Percentiles rank a stretch among this genome's conserved stretches.
Conservation (phyloP, 1,284 basidiomycete species). For the Moesziomyces aphidis region DNA sequence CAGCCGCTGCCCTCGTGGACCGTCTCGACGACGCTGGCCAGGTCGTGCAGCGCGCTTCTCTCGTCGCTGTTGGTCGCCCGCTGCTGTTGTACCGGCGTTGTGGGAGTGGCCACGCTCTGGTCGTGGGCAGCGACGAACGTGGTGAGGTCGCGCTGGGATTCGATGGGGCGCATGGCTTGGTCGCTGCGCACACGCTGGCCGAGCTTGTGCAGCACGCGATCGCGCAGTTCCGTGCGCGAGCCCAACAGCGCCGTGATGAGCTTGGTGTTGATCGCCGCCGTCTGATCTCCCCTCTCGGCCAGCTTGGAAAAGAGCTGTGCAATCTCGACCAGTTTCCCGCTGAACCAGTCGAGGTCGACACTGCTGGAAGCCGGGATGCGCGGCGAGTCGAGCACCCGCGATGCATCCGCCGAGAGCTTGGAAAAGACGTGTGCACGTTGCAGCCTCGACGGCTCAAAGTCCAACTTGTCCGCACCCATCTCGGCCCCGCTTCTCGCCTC, state of each 20-base stretch:
- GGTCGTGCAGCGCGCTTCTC: slow-evolving; percentile 21
- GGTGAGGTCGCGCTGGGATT: slow-evolving; percentile 28
- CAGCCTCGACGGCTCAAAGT: slow-evolving; percentile 19
- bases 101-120: background rate
- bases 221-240: slow-evolving; percentile 20
- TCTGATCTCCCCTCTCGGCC: slow-evolving; percentile 28
- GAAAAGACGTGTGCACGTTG: slow-evolving; percentile 12
- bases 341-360: slow-evolving; percentile 35
- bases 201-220: slow-evolving; percentile 20
- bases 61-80: background rate
- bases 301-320: slow-evolving; percentile 18
- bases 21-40: slow-evolving; percentile 29
- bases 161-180: background rate
- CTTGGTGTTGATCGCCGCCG: slow-evolving; percentile 19
- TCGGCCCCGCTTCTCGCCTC: background rate
- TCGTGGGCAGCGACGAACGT: slow-evolving; percentile 12
- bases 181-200: slow-evolving; percentile 5
- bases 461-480: background rate
- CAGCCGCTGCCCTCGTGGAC: too few relatives aligned
- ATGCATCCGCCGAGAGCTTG: slow-evolving; percentile 5
- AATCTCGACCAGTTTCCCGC: slow-evolving; percentile 26
- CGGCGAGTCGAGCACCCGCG: slow-evolving; percentile 2
- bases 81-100: background rate
- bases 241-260: slow-evolving; percentile 28
- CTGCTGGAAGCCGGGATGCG: slow-evolving; percentile 3